Evolutionary conservation across 495 filamentous ascomycete genomes (phyloP).

Genomic region (Aspergillus funiculosus): DNA sequence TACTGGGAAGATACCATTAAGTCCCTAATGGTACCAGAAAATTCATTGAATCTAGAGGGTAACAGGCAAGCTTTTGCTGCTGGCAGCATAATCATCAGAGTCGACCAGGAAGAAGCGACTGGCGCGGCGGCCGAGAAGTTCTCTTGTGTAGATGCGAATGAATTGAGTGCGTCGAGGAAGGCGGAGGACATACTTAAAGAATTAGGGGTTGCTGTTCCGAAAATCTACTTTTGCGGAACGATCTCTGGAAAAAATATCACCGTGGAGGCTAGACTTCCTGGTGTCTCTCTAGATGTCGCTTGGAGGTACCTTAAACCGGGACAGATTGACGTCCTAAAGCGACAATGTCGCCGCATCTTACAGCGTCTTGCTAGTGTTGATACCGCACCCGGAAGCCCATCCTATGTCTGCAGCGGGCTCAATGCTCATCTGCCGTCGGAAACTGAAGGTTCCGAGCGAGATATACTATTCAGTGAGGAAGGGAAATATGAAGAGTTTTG

Average conservation of each 20-base stretch:
- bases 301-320: constrained; percentile 35
- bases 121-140: constrained; percentile 27
- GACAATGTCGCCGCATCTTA: constrained; percentile 34
- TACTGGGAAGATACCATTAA: constrained; percentile 37
- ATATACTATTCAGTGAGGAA: constrained; percentile 31
- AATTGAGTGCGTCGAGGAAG: constrained; percentile 35
- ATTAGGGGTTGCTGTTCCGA: constrained; percentile 33
- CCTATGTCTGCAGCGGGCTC: constrained; percentile 36
- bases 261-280: constrained; percentile 39
- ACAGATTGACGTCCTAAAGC: constrained; percentile 32
- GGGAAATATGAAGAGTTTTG: constrained; percentile 23
- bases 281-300: constrained; percentile 40
- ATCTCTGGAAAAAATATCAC: constrained; percentile 39
- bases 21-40: constrained; percentile 28
- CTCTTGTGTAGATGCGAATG: constrained; percentile 57
- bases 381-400: constrained; percentile 24
- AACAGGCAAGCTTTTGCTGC: constrained; percentile 34
- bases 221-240: constrained; percentile 37
- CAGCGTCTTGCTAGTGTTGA: constrained; percentile 27
- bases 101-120: constrained; percentile 29
- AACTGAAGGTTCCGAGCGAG: constrained; percentile 23
- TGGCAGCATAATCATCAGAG: constrained; percentile 36
- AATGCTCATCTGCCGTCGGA: constrained; percentile 29
- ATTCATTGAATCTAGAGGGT: constrained; percentile 33
- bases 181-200: constrained; percentile 32